These are phyloP conservation scores for Daldinia caldariorum DNA, from an alignment of 495 filamentous ascomycete genomes.

Conservation along the genomic window DNA sequence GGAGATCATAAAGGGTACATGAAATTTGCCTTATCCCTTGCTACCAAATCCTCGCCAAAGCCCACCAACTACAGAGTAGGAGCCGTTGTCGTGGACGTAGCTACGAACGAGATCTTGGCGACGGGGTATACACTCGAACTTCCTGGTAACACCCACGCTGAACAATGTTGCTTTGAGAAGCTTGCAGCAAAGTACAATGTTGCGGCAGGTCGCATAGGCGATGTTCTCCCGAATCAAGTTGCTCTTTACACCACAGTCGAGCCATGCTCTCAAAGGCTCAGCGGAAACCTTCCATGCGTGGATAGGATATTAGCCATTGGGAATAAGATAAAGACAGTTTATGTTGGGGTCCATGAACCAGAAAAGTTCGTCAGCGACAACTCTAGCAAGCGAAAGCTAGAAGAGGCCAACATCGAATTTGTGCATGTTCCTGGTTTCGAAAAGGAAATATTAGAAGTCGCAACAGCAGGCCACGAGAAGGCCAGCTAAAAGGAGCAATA, in stretches of 20 bases:
- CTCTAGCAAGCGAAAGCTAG: slow-evolving; percentile 73
- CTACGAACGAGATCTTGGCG: slow-evolving; percentile 70
- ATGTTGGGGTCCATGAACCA: slow-evolving; percentile 88
- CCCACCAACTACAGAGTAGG: slow-evolving; percentile 95
- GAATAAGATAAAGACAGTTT: slow-evolving; percentile 76
- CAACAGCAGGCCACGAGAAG: slow-evolving; percentile 79
- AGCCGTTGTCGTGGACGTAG: slow-evolving; percentile 75
- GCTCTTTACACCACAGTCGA: slow-evolving; percentile 94
- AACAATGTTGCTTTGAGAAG: slow-evolving; percentile 90
- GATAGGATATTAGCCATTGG: slow-evolving; percentile 77
- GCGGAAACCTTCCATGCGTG: slow-evolving; percentile 83
- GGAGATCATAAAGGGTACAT: slow-evolving; percentile 73
- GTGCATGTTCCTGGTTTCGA: slow-evolving; percentile 79
- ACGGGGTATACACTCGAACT: slow-evolving; percentile 94
- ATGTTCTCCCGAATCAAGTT: slow-evolving; percentile 64
- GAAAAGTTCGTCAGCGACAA: slow-evolving; percentile 87
- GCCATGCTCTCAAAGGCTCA: slow-evolving; percentile 83
- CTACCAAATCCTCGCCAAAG: slow-evolving; percentile 79
- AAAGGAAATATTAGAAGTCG: slow-evolving; percentile 79
- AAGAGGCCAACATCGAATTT: slow-evolving; percentile 77
- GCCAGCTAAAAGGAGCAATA: not conserved
- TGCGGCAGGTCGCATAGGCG: slow-evolving; percentile 63
- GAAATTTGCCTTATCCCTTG: slow-evolving; percentile 74
- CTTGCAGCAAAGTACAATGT: slow-evolving; percentile 62
- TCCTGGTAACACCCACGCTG: slow-evolving; percentile 92